Evolutionary conservation across 805 yeast genomes (phyloP).

Genomic region (Saccharomycopsis sp.): DNA sequence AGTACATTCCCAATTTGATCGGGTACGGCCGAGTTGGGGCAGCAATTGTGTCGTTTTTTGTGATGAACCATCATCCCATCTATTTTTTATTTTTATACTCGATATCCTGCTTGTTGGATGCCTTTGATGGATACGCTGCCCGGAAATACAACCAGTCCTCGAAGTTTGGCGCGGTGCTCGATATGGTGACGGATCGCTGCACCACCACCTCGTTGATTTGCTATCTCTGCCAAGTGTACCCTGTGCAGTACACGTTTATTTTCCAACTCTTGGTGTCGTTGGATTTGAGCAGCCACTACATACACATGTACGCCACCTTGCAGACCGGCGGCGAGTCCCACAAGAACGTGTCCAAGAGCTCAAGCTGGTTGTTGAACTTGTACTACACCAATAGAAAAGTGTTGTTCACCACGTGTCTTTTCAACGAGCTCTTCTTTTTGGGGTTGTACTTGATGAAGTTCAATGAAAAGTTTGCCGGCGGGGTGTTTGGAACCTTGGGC

Average conservation of each 20-base stretch:
- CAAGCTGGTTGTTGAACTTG: constrained; percentile 63
- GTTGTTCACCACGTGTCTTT: constrained; percentile 80
- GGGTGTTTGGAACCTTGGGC: too few relatives aligned
- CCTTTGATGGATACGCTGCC: constrained; percentile 94
- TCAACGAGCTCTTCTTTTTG: constrained; percentile 87
- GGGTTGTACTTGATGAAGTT: constrained; percentile 77
- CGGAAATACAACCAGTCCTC: constrained; percentile 83
- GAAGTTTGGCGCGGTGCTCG: constrained; percentile 90
- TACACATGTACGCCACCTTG: constrained; percentile 96
- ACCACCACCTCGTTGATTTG: constrained; percentile 92
- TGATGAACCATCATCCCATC: constrained; percentile 80
- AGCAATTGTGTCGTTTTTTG: constrained; percentile 67
- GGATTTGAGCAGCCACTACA: constrained; percentile 88
- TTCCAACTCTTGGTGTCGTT: constrained; percentile 83
- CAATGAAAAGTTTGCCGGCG: constrained; percentile 27
- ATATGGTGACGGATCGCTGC: constrained; percentile 98
- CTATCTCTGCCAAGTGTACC: constrained; percentile 45
- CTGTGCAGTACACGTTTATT: constrained; percentile 34
- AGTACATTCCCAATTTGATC: constrained; percentile 83
- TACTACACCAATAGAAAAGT: constrained; percentile 84
- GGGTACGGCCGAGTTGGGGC: constrained; percentile 82
- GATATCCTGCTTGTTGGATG: constrained; percentile 85
- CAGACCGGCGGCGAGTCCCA: constrained; percentile 73
- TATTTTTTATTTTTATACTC: constrained; percentile 72
- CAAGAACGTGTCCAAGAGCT: constrained; percentile 66